Conservation (phyloP, 768 basidiomycete species). For the Macrolepiota dolichaula region DNA sequence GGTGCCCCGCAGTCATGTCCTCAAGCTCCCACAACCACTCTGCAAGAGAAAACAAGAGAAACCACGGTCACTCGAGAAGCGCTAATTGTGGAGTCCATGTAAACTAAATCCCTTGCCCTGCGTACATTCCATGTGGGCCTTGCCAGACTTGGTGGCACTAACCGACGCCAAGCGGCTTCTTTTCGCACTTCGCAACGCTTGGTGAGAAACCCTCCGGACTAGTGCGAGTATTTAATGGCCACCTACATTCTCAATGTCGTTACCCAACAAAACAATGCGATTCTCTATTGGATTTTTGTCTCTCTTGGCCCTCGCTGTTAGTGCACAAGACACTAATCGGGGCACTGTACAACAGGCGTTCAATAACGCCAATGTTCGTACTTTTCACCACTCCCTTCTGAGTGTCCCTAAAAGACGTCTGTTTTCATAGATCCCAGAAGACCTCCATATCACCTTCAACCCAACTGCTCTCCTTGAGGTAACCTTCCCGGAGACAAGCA, state of each 20-base stretch:
- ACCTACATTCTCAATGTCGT: no score
- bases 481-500: slow-evolving; percentile 27
- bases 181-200: neutral
- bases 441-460: slow-evolving; percentile 29
- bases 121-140: neutral
- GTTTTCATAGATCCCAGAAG: slow-evolving; percentile 27
- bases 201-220: neutral
- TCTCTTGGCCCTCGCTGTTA: slow-evolving; percentile 12
- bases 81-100: neutral
- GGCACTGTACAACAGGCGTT: slow-evolving; percentile 26
- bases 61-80: neutral
- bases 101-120: neutral
- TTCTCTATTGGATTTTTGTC: slow-evolving; percentile 1
- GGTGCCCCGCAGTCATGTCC: neutral
- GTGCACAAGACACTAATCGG: slow-evolving; percentile 27
- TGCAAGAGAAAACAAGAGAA: neutral
- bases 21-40: neutral
- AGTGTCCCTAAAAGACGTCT: neutral
- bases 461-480: slow-evolving; percentile 32
- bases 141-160: slow-evolving; percentile 10
- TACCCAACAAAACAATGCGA: slow-evolving; percentile 2
- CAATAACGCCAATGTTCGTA: slow-evolving; percentile 23
- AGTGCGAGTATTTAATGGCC: neutral
- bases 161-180: neutral
- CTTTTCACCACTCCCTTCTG: neutral